Conservation (phyloP, 768 basidiomycete species). For the Collybia sp. region DNA sequence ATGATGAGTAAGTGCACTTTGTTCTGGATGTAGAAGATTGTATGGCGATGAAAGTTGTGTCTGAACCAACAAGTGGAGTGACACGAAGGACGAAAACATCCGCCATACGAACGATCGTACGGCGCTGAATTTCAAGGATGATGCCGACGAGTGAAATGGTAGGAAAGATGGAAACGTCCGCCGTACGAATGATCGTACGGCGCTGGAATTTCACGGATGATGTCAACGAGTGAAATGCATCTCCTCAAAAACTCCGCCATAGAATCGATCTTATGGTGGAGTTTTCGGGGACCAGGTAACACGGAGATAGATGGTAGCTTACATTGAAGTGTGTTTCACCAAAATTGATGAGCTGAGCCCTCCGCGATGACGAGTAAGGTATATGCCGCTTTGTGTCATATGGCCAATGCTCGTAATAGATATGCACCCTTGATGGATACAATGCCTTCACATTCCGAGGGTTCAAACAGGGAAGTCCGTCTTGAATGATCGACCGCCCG, state of each 20-base stretch:
- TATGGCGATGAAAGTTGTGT: not conserved
- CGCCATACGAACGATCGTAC: not conserved
- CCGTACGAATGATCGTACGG: not conserved
- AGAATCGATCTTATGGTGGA: too few relatives aligned
- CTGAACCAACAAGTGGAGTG: not conserved
- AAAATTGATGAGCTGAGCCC: not conserved
- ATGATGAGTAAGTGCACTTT: too few relatives aligned
- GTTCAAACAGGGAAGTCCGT: conserved; percentile 2
- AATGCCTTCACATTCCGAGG: not conserved
- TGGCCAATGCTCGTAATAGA: not conserved
- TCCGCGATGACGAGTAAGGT: not conserved
- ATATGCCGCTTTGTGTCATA: not conserved
- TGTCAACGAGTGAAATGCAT: too few relatives aligned
- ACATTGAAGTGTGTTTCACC: conserved; percentile 1
- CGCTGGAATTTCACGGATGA: not conserved
- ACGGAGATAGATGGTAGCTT: not conserved
- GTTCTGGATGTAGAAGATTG: not conserved
- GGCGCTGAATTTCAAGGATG: not conserved
- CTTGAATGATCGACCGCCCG: not conserved
- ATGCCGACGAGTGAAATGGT: not conserved
- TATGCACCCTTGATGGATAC: not conserved
- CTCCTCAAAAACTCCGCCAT: too few relatives aligned
- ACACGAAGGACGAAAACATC: not conserved
- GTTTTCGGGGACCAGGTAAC: not conserved
- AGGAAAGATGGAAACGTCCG: not conserved